These are phyloP conservation scores for Aurinia saxatilis DNA, from an alignment of 345 rosid species.

Conservation along the genomic window DNA sequence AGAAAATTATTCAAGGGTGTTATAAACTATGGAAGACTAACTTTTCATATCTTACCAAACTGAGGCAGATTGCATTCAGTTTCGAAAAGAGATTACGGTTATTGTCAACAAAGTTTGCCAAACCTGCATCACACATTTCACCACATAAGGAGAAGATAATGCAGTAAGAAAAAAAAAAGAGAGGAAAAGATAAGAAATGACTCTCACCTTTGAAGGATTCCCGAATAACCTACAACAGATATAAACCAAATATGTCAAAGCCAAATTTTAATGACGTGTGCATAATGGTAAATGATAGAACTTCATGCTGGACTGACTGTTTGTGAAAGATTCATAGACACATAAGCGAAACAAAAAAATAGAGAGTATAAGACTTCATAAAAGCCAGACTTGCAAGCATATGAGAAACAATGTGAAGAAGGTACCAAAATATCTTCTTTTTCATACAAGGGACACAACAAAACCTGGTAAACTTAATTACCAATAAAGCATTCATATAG, in stretches of 20 bases:
- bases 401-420: background rate
- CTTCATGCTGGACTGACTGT: background rate
- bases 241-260: conserved; percentile 7
- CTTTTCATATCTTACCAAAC: conserved; percentile 46
- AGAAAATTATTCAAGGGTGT: background rate
- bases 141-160: too few species aligned
- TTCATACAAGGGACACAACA: background rate
- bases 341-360: background rate
- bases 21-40: background rate
- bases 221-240: conserved; percentile 52
- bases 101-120: conserved; percentile 58
- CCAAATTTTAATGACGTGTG: background rate
- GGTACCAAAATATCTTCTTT: background rate
- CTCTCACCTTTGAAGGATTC: conserved; percentile 73
- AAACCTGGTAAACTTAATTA: background rate
- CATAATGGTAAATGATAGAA: background rate
- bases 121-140: conserved; percentile 39
- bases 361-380: background rate
- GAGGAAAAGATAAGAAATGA: background rate
- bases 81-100: conserved; percentile 61
- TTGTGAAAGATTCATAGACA: background rate
- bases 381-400: background rate
- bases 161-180: background rate
- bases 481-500: background rate
- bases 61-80: conserved; percentile 59